Base-by-base conservation (phyloP, 805 yeast species). In the Wickerhamomyces ciferrii region DNA sequence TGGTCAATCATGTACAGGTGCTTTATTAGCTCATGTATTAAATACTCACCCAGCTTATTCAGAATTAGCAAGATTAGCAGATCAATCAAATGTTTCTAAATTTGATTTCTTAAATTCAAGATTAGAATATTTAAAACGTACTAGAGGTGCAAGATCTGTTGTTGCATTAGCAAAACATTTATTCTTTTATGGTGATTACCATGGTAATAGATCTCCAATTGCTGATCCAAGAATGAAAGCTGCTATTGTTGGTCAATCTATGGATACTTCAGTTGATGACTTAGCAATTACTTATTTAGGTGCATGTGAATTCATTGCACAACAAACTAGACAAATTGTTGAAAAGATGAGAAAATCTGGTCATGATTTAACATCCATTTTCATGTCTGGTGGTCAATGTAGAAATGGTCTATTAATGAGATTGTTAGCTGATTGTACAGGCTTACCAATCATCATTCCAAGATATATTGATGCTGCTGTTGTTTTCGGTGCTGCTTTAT, bases 1-100 rank as follows among this genome's bases (percentile, higher is more conserved):
- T 61, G 99, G 99, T n/a, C 99, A 94, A 66, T 84, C 95, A 15
- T 87, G 96, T 62, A 94, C 99, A 2, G 99, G 99, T 55, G 97
- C 95, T 27, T 75, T 94, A 36, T 74, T 94, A 52, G 92, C 94
- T 2, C 96, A 88, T 65, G 92, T 92, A 15, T 67, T 94, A 50
- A 75, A 87, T 13, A 84, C 87, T 10, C 98, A 94, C 62, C 97
- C 97, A 0, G 96, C 98, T 0, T 81, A 82, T 55, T 70, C 79
- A 2, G 89, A 87, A 59, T 74, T 92, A 45, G 76, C 80, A 14
- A 76, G 74, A 49, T 67, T 79, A 32, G 81, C 96, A 0, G 87
- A 80, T 53, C 79, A 82, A 19, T 78, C 88, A 1, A 79, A 79
- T 45, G 69, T 82, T 31, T 84, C 92, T 39, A 81, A 82, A 60